Evolutionary conservation across 768 basidiomycete species (phyloP).

Genomic region (Boletus reticulatus): DNA sequence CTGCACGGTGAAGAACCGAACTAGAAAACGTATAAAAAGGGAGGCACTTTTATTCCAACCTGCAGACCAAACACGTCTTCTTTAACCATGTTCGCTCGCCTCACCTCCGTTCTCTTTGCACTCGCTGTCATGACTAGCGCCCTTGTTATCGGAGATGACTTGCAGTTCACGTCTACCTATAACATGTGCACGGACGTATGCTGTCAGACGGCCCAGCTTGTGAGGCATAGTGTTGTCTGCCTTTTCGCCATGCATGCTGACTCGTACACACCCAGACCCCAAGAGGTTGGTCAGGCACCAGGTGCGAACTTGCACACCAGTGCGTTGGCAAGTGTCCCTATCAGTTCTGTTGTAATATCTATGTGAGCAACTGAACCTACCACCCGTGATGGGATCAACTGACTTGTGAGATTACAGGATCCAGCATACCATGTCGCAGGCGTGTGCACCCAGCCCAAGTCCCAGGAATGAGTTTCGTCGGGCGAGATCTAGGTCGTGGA

Average conservation of each 20-base stretch:
- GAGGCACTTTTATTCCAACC: not conserved
- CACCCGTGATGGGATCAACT: too few species aligned
- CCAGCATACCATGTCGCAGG: too few species aligned
- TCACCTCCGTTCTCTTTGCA: not conserved
- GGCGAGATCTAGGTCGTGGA: too few species aligned
- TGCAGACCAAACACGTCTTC: not conserved
- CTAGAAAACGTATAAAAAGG: not conserved
- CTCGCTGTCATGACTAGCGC: not conserved
- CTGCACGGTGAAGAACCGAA: too few species aligned
- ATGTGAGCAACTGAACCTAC: not conserved
- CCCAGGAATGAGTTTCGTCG: too few species aligned
- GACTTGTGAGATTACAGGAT: too few species aligned
- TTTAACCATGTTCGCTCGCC: not conserved
- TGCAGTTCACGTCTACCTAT: too few species aligned
- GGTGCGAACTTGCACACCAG: not conserved
- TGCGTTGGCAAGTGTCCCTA: not conserved
- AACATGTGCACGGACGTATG: not conserved
- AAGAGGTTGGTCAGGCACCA: not conserved
- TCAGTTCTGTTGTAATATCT: not conserved
- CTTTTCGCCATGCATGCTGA: not conserved
- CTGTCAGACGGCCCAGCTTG: not conserved
- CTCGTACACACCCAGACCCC: not conserved
- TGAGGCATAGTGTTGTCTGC: not conserved
- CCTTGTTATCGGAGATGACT: not conserved
- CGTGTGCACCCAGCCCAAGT: too few species aligned